These are phyloP conservation scores for Pythium dissimile DNA, from an alignment of 352 stramenopile species.

Conservation along the genomic window DNA sequence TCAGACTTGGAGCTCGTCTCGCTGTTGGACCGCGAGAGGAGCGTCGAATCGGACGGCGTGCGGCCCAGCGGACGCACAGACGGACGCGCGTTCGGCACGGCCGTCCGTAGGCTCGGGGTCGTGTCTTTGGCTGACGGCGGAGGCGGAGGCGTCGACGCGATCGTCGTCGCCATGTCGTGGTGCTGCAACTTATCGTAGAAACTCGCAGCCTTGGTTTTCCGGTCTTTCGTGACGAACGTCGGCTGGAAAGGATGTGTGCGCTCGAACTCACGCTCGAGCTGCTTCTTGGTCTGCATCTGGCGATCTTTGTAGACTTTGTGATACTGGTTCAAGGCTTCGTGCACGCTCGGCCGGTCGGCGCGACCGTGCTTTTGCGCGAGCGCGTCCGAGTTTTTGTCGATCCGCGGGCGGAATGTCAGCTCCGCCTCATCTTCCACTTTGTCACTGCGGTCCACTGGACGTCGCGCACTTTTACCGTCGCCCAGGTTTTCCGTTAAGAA, in stretches of 20 bases:
- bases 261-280: conserved; percentile 55
- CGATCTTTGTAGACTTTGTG: conserved; percentile 66
- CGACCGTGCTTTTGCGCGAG: conserved; percentile 65
- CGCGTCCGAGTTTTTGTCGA: conserved; percentile 65
- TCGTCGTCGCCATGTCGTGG: conserved; percentile 9
- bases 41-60: conserved; percentile 4
- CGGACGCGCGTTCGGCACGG: conserved; percentile 47
- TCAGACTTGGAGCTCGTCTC: conserved; percentile 26
- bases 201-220: conserved; percentile 26
- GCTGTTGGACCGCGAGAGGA: conserved; percentile 30
- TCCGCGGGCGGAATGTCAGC: conserved; percentile 63
- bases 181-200: conserved; percentile 62
- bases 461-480: conserved; percentile 32
- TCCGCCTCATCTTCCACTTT: conserved; percentile 34
- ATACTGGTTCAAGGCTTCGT: conserved; percentile 67
- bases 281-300: conserved; percentile 44
- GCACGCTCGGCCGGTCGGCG: conserved; percentile 54
- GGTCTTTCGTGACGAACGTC: conserved; percentile 42
- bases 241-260: conserved; percentile 64
- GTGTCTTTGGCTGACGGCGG: conserved; percentile 28
- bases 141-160: neutral
- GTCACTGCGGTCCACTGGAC: conserved; percentile 16
- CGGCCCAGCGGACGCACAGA: conserved; percentile 58
- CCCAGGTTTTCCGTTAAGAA: conserved; percentile 56
- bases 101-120: conserved; percentile 36